Evolutionary conservation across 352 stramenopile genomes (phyloP), one percentile per base, ranked within the genome.

Genomic region (Aphanomyces invadans): DNA sequence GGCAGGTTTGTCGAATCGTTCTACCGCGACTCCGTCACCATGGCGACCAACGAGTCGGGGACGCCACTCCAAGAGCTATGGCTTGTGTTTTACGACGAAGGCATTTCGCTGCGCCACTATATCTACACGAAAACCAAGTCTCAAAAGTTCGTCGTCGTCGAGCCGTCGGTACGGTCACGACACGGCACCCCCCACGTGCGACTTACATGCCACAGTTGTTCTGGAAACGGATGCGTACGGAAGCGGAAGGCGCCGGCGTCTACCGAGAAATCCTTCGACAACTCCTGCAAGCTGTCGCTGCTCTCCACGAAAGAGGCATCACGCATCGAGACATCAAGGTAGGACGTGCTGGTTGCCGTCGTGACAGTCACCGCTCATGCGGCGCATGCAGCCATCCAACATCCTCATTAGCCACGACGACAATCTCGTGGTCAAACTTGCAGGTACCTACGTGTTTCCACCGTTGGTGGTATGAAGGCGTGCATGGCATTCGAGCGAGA

Each of bases 201-300:
- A n/a, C n/a, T n/a, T n/a, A n/a, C n/a, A n/a, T n/a, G n/a, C n/a
- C 38, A 7, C 28, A 70, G 64, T 69, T 71, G 9, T 93, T 93
- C 36, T 92, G 84, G 84, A 59, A 88, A n/a, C 80, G 76, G n/a
- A 70, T 93, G 23, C 80, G 84, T 7, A 69, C 74, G 0, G 76
- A 89, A 57, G 63, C 59, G 0, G 69, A 72, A 1, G 84, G 84
- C 0, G 82, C 88, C 73, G 61, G 74, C 19, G 84, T 91, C 17
- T 56, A 98, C 55, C 87, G 88, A 48, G 92, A 97, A 57, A 97
- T 97, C 69, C 71, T 98, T 68, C 92, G 85, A n/a, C 95, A 98
- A 76, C 63, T 98, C 36, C 77, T 98, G 9, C 73, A 97, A 59
- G 89, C 80, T 15, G 77, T 98, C 1, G 87, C 95, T 69, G 75